A percentile compares a stretch with the other conserved stretches of the same genome.
These are phyloP conservation scores for Castanea mollissima DNA, from an alignment of 306 rosid genomes.

Conservation along the genomic window DNA sequence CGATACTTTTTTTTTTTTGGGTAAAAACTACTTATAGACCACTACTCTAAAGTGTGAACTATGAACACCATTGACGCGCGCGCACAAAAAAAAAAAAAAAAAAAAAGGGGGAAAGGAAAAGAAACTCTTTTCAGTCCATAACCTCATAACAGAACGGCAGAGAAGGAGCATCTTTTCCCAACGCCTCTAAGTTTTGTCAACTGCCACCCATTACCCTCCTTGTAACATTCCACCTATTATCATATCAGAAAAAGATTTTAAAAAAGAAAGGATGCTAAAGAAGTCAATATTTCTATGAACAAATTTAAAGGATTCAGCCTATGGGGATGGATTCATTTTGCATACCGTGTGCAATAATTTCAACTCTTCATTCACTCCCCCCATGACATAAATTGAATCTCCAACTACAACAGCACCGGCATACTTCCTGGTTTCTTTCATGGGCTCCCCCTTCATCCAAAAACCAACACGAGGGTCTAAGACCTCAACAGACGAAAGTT, in stretches of 20 bases:
- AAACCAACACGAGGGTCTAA: slow-evolving; percentile 39
- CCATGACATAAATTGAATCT: slow-evolving; percentile 37
- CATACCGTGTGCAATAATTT: slow-evolving; percentile 30
- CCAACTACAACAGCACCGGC: slow-evolving; percentile 27
- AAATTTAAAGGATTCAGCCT: background rate
- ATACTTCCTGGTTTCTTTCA: slow-evolving; percentile 34
- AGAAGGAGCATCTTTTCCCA: slow-evolving; percentile 45
- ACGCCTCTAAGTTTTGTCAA: slow-evolving; percentile 28
- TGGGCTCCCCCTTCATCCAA: slow-evolving; percentile 38
- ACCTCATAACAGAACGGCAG: slow-evolving; percentile 36
- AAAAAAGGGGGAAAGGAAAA: too few species aligned
- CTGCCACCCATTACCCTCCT: slow-evolving; percentile 41
- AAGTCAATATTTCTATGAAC: background rate
- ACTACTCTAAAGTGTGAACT: background rate
- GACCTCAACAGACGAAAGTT: slow-evolving; percentile 40
- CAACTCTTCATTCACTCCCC: slow-evolving; percentile 26
- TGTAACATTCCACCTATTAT: slow-evolving; percentile 46
- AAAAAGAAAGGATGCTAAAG: background rate
- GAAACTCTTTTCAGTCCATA: background rate
- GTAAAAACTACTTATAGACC: background rate
- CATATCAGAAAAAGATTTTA: background rate
- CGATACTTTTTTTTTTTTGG: too few species aligned
- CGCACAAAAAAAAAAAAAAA: too few species aligned
- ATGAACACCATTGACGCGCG: background rate
- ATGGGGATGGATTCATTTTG: background rate